These are phyloP conservation scores for Lophiotrema nucula DNA, from an alignment of 495 filamentous ascomycete species.

Conservation along the genomic window DNA sequence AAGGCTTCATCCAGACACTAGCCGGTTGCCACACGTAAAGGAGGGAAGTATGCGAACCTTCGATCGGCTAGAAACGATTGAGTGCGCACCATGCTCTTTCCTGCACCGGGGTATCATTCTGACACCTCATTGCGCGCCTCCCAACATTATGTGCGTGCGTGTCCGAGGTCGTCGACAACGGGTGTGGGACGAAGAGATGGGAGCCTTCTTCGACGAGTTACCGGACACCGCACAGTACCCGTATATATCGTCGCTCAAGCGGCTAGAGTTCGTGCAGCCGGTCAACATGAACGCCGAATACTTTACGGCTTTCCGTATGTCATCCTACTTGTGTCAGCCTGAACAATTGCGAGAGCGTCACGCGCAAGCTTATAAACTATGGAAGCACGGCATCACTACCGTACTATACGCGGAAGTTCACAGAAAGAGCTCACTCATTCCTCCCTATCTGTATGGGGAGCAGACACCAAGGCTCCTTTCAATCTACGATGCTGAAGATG, in stretches of 20 bases:
- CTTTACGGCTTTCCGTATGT: not conserved
- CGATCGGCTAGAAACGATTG: slow-evolving; percentile 2
- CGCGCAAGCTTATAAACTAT: slow-evolving; percentile 9
- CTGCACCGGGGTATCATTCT: slow-evolving; percentile 12
- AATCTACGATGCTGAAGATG: slow-evolving; percentile 9
- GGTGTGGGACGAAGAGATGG: not conserved
- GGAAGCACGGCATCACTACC: slow-evolving; percentile 8
- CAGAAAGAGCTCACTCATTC: not conserved
- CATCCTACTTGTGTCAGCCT: slow-evolving; percentile 2
- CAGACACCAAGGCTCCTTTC: not conserved
- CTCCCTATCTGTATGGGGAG: slow-evolving; percentile 23
- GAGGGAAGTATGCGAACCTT: slow-evolving; percentile 20
- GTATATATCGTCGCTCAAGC: slow-evolving; percentile 4
- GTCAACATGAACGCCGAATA: not conserved
- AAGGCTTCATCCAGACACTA: not conserved
- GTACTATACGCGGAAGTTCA: slow-evolving; percentile 11
- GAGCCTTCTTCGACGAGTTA: slow-evolving; percentile 12
- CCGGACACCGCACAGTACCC: slow-evolving; percentile 5
- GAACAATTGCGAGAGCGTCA: slow-evolving; percentile 13
- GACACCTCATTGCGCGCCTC: not conserved
- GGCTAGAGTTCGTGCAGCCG: slow-evolving; percentile 13
- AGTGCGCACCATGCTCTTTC: slow-evolving; percentile 21
- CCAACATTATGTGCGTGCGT: slow-evolving; percentile 12
- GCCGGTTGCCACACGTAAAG: not conserved
- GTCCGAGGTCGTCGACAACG: slow-evolving; percentile 1